Conservation (phyloP, 345 rosid species). For the Euphorbia peplus region DNA sequence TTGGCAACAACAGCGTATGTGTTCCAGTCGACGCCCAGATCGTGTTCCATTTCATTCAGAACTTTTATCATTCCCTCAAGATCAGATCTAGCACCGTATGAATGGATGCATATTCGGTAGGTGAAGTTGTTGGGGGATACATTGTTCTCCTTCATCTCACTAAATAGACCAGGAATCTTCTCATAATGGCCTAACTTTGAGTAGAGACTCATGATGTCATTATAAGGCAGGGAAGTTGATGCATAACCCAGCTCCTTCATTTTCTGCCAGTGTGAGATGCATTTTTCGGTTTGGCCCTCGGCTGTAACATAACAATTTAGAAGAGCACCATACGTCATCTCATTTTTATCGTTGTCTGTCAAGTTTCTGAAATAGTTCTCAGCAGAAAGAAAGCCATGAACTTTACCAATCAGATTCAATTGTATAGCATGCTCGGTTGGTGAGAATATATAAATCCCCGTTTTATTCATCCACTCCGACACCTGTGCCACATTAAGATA, state of each 20-base stretch:
- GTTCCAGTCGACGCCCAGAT: slow-evolving; percentile 66
- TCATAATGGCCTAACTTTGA: slow-evolving; percentile 50
- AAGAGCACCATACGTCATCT: slow-evolving; percentile 82
- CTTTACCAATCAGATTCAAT: slow-evolving; percentile 73
- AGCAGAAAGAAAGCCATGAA: slow-evolving; percentile 57
- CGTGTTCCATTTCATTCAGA: slow-evolving; percentile 68
- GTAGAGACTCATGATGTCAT: slow-evolving; percentile 81
- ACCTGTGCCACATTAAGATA: slow-evolving; percentile 37
- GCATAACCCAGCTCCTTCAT: slow-evolving; percentile 72
- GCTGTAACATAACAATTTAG: slow-evolving; percentile 75
- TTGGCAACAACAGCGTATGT: slow-evolving; percentile 73
- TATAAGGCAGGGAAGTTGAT: slow-evolving; percentile 53
- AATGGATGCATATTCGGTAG: slow-evolving; percentile 71
- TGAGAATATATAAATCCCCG: slow-evolving; percentile 51
- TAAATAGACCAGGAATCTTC: slow-evolving; percentile 53
- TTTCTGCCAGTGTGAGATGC: slow-evolving; percentile 55
- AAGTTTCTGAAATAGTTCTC: slow-evolving; percentile 62
- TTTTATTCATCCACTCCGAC: slow-evolving; percentile 75
- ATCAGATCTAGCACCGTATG: slow-evolving; percentile 58
- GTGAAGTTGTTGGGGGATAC: slow-evolving; percentile 75
- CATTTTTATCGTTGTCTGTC: slow-evolving; percentile 63
- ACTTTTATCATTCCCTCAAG: slow-evolving; percentile 48
- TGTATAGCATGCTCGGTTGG: slow-evolving; percentile 73
- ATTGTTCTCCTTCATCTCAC: slow-evolving; percentile 63
- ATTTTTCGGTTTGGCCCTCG: slow-evolving; percentile 51